Evolutionary conservation across 2,329 filamentous ascomycete species (phyloP), one percentile per base, ranked within the genome.

Genomic region (Cladophialophora exuberans): DNA sequence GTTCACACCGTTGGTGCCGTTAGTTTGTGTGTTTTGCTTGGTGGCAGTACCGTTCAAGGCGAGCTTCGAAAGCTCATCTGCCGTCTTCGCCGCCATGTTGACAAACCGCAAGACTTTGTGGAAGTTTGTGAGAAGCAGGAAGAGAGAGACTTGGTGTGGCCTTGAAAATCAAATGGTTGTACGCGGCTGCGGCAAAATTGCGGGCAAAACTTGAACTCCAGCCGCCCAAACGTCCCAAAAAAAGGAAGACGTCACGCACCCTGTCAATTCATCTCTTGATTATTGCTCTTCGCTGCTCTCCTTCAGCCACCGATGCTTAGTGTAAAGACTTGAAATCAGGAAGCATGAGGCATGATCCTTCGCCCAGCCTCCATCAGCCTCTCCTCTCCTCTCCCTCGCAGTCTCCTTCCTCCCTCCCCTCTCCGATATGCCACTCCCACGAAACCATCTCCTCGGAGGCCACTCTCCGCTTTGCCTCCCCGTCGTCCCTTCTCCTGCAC

Each of bases 1-100:
- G 56, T 76, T 68, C 57, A 72, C 73, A 47, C 67, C 64, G 49
- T 64, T 67, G 46, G 65, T 65, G 51, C 69, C 64, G 25, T 59
- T 57, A 30, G 31, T 45, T 38, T 58, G 58, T 25, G 60, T 28
- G 44, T 56, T 60, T 17, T 52, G 20, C 52, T 65, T 60, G 43
- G 68, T 64, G 47, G 67, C 64, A 48, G 69, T 68, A 44, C 70
- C 69, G 56, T 69, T 68, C 44, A 65, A 45, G n/a, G 58, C 58
- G 54, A 65, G 61, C 59, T 65, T 62, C 10, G 61, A 63, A 38
- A 65, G 61, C 56, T 62, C 57, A 36, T 65, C 62, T 47, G 59
- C 61, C 36, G 61, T 57, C 44, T 63, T 63, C 6, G 62, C 59
- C 35, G 62, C 61, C 62, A 65, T 65, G 15, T 10, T 57, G 53